Evolutionary conservation across 208 protist genomes (phyloP), one percentile per base, ranked within the genome.

Genomic region (Trypanosoma vivax): DNA sequence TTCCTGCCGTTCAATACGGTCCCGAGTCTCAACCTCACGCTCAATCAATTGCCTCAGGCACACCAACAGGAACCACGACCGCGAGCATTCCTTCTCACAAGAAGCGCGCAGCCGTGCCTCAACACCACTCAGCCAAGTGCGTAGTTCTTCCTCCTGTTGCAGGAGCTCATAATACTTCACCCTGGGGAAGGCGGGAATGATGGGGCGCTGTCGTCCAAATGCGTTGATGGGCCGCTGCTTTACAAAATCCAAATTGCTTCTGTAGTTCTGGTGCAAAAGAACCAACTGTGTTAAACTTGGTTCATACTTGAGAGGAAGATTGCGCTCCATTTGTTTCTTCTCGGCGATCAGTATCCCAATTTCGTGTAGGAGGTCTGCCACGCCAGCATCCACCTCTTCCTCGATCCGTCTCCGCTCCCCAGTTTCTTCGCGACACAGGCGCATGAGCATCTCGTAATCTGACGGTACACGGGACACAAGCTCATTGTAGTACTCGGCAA

Each of bases 121-220:
- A 1, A 90, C 69, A 31, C 76, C 55, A 46, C 53, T 50, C 9
- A 78, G 45, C 83, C 83, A 90, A 42, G 65, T 47, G 14, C 83
- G 83, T n/a, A 90, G 49, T 67, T 84, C 76, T 9, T 67, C 65
- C 56, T 90, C 83, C 48, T 90, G 76, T 13, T 77, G 42, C 10
- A 50, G 64, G n/a, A 90, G 42, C 34, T 54, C 43, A 2, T 48
- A 39, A 27, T 77, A 79, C 31, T 80, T 74, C 5, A 65, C 51
- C 42, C 70, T 50, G 3, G 83, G 78, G 38, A 82, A 87, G 21
- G 64, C 78, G 34, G 50, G 69, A 14, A 65, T 41, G 1, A 62
- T 28, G 16, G 48, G 57, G 25, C 67, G 65, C 13, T 48, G 53
- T 16, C 50, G 65, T 10, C 70, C 53, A 13, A 57, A 7, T 6